phyloP scores from a whole-genome alignment of 2,329 filamentous ascomycete species.

The Cladorrhinum sp. region DNA sequence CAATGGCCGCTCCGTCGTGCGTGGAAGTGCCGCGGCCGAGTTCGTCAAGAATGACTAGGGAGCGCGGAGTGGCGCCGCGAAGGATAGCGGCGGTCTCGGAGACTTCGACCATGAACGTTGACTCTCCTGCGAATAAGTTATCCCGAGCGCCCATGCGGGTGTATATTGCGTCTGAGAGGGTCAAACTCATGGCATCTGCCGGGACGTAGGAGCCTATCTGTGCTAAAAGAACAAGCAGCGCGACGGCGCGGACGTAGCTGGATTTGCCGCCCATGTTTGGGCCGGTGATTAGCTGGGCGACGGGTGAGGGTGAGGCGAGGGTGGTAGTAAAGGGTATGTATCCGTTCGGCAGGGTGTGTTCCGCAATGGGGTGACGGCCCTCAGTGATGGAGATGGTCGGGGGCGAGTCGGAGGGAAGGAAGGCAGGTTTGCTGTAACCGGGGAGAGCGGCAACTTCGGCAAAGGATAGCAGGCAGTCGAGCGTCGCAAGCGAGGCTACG shows the following conservation, averaged over 20 bases:
- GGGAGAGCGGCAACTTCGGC: conserved; percentile 80
- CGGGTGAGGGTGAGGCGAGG: conserved; percentile 61
- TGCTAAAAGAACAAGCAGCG: conserved; percentile 87
- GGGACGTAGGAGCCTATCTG: conserved; percentile 95
- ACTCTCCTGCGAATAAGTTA: conserved; percentile 92
- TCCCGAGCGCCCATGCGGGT: conserved; percentile 95
- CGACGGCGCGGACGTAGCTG: conserved; percentile 91
- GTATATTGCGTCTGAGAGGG: conserved; percentile 86
- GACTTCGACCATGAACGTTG: conserved; percentile 97
- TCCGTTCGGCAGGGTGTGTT: conserved; percentile 76
- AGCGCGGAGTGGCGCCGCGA: conserved; percentile 79
- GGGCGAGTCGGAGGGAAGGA: conserved; percentile 58
- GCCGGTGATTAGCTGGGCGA: conserved; percentile 86
- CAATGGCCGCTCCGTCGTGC: conserved; percentile 94
- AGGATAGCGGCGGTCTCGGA: conserved; percentile 89
- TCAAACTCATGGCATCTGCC: conserved; percentile 68
- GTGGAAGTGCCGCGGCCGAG: conserved; percentile 90
- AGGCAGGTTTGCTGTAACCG: conserved; percentile 77
- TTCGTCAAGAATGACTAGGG: conserved; percentile 90
- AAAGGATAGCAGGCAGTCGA: conserved; percentile 88
- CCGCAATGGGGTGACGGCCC: conserved; percentile 93
- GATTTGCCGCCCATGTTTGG: conserved; percentile 99
- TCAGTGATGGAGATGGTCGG: conserved; percentile 67
- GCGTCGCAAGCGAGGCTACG: conserved; percentile 76
- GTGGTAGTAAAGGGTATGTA: conserved; percentile 90